Conservation (phyloP, 192 early-diverging fungal genomes). For the Mortierella claussenii region DNA sequence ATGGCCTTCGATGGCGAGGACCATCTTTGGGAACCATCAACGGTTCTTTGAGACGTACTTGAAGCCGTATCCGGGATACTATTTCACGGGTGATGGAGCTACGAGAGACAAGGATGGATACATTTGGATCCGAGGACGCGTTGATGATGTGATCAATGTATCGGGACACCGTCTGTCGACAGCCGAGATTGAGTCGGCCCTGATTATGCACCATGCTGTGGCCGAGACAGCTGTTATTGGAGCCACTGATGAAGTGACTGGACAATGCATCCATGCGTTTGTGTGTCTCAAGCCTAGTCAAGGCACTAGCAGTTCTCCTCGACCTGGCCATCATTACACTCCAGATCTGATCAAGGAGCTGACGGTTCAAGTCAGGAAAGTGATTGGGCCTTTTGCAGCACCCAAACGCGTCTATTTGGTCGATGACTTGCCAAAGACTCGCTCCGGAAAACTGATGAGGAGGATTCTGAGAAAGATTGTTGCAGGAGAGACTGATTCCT, state of each 20-base stretch:
- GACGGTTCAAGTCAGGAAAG: conserved; percentile 78
- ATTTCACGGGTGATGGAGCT: conserved; percentile 97
- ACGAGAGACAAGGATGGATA: conserved; percentile 93
- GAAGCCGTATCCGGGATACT: conserved; percentile 88
- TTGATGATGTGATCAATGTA: conserved; percentile 94
- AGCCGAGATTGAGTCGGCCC: conserved; percentile 93
- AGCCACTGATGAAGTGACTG: conserved; percentile 87
- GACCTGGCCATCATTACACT: not conserved
- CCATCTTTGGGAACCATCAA: conserved; percentile 89
- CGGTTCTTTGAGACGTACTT: conserved; percentile 95
- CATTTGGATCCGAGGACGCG: conserved; percentile 93
- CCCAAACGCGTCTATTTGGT: conserved; percentile 88
- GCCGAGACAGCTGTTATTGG: conserved; percentile 94
- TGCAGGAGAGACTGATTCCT: conserved; percentile 80
- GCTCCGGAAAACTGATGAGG: conserved; percentile 97
- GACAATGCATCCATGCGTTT: conserved; percentile 91
- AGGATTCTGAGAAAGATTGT: conserved; percentile 95
- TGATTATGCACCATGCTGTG: conserved; percentile 79
- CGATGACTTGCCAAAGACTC: conserved; percentile 93
- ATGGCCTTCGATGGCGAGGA: conserved; percentile 94
- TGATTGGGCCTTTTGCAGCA: conserved; percentile 94
- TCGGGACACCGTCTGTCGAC: conserved; percentile 94
- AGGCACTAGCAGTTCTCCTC: not conserved
- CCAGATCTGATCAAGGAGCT: conserved; percentile 66
- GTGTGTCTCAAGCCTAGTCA: conserved; percentile 76